A percentile compares a stretch with the other conserved stretches of the same genome.
Evolutionary conservation across 2,329 filamentous ascomycete genomes (phyloP).

Genomic region (Colletotrichum orbiculare): DNA sequence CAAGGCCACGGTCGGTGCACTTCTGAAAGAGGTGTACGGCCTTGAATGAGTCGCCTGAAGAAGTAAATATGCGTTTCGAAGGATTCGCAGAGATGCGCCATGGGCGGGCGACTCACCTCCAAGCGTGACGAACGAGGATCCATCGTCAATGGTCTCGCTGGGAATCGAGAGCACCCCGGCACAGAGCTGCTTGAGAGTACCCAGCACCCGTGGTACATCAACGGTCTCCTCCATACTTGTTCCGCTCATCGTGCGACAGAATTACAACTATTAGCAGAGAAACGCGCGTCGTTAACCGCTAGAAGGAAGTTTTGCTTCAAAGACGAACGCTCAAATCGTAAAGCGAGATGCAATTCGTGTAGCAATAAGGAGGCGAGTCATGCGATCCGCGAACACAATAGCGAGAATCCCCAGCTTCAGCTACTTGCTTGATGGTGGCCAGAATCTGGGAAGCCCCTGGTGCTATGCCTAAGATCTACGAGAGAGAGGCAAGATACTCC

Average conservation of each 20-base stretch:
- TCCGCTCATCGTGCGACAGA: neutral
- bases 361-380: neutral
- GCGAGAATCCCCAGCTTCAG: neutral
- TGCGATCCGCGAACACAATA: neutral
- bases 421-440: neutral
- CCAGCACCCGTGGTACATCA: neutral
- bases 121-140: slow-evolving; percentile 19
- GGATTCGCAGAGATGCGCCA: neutral
- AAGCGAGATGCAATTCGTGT: neutral
- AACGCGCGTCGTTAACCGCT: too few species aligned
- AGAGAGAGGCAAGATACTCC: too few species aligned
- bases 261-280: neutral
- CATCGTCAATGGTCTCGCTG: slow-evolving; percentile 1
- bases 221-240: neutral
- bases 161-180: slow-evolving; percentile 8
- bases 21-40: slow-evolving; percentile 22
- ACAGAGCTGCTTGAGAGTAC: neutral
- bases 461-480: too few species aligned
- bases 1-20: slow-evolving; percentile 24
- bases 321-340: too few species aligned
- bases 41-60: slow-evolving; percentile 29
- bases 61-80: too few species aligned
- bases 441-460: neutral
- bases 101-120: slow-evolving; percentile 8
- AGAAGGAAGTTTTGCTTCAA: too few species aligned